A percentile compares a stretch with the other conserved stretches of the same genome.
Conservation (phyloP, 176 grass and related monocot genomes). For the Carex scoparia region DNA sequence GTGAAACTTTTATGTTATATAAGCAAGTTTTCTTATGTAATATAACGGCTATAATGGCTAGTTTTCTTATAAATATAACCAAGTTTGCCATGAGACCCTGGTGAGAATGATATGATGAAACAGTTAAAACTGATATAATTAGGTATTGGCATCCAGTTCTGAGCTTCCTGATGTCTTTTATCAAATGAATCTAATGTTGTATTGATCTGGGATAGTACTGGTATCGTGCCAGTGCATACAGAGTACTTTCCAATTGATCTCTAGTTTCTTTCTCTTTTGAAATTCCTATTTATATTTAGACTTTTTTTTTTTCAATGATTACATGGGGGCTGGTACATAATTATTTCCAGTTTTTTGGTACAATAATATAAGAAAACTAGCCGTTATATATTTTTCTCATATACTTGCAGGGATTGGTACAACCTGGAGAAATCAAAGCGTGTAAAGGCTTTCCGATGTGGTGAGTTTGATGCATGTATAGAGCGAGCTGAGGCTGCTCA, state of each 20-base stretch:
- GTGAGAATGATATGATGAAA: neutral
- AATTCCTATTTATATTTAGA: neutral
- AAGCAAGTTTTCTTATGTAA: neutral
- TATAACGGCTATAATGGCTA: too few species aligned
- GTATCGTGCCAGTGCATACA: neutral
- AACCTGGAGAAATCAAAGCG: constrained; percentile 99
- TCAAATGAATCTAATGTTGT: neutral
- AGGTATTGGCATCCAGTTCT: neutral
- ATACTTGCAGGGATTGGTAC: constrained; percentile 85
- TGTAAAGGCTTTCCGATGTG: constrained; percentile 95
- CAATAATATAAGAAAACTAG: neutral
- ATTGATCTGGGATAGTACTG: neutral
- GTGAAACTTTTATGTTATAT: neutral
- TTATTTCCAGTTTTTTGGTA: constrained; percentile 15
- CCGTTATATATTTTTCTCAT: constrained; percentile 18
- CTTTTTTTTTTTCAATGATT: neutral
- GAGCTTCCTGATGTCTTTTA: neutral
- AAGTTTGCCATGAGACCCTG: neutral
- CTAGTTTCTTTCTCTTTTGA: neutral
- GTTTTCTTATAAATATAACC: neutral
- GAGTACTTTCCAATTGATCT: constrained; percentile 3
- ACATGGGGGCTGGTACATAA: neutral
- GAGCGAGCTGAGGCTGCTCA: constrained; percentile 89
- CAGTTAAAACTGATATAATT: neutral
- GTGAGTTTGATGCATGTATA: constrained; percentile 99